phyloP scores from a whole-genome alignment of 768 basidiomycete genomes.

The Aureoboletus auriporus region DNA sequence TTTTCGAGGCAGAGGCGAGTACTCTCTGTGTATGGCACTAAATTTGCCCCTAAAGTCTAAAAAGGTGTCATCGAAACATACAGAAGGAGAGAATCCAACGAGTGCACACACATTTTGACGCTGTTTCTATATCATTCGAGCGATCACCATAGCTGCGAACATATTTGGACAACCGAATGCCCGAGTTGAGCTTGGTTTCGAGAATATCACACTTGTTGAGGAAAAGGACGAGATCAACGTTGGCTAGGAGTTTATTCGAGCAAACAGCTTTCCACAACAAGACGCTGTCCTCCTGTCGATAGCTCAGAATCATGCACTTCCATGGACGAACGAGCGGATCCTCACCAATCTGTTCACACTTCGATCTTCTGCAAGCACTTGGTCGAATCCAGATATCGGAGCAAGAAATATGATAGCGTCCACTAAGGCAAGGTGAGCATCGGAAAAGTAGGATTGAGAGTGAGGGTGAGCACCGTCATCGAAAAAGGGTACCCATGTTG shows the following conservation, averaged over 20 bases:
- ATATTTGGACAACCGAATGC: conserved; percentile 60
- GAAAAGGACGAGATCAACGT: conserved; percentile 74
- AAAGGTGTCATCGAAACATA: not conserved
- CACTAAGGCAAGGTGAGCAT: conserved; percentile 12
- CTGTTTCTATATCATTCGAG: conserved; percentile 65
- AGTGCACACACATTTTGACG: conserved; percentile 53
- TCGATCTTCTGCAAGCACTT: conserved; percentile 48
- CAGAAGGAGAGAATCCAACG: not conserved
- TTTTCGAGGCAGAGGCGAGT: conserved; percentile 68
- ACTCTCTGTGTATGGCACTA: conserved; percentile 71
- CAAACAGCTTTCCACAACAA: conserved; percentile 72
- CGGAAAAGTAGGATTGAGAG: not conserved
- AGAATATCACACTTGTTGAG: conserved; percentile 82
- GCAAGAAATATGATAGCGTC: conserved; percentile 56
- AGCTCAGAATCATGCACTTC: not conserved
- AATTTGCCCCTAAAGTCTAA: conserved; percentile 69
- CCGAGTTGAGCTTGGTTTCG: conserved; percentile 58
- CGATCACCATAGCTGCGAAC: conserved; percentile 70
- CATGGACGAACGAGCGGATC: not conserved
- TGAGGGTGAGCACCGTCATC: conserved; percentile 38
- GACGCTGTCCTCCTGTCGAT: conserved; percentile 65
- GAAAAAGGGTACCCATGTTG: conserved; percentile 54
- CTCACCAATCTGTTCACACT: conserved; percentile 48
- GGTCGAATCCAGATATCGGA: conserved; percentile 57
- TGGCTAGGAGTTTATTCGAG: conserved; percentile 63